Evolutionary conservation across 208 protist species (phyloP), one percentile per base, ranked within the genome.

Genomic region (Wallacemonas sp.): DNA sequence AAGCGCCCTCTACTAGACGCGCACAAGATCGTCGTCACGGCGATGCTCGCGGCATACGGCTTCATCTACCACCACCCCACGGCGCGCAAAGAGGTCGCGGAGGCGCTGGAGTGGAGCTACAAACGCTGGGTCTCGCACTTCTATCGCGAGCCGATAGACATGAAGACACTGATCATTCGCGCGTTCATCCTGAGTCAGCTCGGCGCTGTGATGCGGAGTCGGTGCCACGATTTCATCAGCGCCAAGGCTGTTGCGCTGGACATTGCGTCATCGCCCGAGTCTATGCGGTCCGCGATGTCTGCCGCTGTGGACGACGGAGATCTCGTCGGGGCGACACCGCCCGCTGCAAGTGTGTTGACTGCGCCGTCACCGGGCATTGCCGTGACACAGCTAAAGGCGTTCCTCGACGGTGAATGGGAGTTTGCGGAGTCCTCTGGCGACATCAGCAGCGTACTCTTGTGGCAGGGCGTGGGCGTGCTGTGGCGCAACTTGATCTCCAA

Each of bases 151-250:
- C 41, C 41, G 3, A 73, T 87, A 48, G 75, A 81, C 64, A 65
- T 64, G 48, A 71, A 70, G 54, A 83, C 75, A 1, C 53, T 87
- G 26, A 63, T 71, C 22, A 50, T 91, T 19, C 83, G 80, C 5
- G 63, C 74, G 24, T 85, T 80, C 37, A 83, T 87, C 53, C 69
- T 90, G 55, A 66, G 71, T 4, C 78, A 87, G 66, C 64, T 90
- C 27, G 69, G 68, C 17, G 55, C 42, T 36, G 66, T 90, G 33
- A 66, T 86, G 59, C 44, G 71, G 15, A 48, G 22, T 0, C 71
- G 72, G 69, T 90, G 83, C 48, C 36, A 50, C 4, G 27, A 48
- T 12, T 76, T 58, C 58, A 50, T 83, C 21, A 55, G 67, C n/a
- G 26, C 29, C 21, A 29, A 66, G 39, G 73, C 68, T 5, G 63